Base-by-base conservation (phyloP, 495 filamentous ascomycete genomes). In the Trichoderma gamsii region DNA sequence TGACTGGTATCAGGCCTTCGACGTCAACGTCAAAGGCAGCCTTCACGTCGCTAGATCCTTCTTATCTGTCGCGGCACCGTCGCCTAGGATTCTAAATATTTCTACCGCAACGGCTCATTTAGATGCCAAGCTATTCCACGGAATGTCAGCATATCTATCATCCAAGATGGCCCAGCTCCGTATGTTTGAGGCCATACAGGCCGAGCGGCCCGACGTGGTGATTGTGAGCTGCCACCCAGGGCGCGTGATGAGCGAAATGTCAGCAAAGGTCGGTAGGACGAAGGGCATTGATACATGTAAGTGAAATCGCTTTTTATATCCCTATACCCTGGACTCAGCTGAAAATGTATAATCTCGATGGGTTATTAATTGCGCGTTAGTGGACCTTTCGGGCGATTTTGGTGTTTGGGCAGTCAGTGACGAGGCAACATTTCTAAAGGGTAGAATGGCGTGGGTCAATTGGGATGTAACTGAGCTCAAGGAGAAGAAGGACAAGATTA, bases 381-480 rank as follows among this genome's bases (percentile, higher is more conserved):
- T 70, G 29, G 66, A 72, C 4, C 75, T 83, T 13, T 71, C 79
- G 0, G 80, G 70, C 6, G 67, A 76, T 16, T 82, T 82, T 66
- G 18, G 70, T 23, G 68, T 83, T 12, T 84, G 82, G 82, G 61
- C 77, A 16, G 68, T 72, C 6, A 75, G 72, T 41, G 69, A 71
- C 2, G 78, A 83, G 66, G 78, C 79, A 4, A 68, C 66, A 7
- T 82, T 81, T 67, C 69, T 83, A 32, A 76, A 73, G 21, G 78
- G 79, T 5, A 77, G 73, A 64, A 73, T 76, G 16, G 72, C 80
- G 0, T 82, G 74, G 72, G 72, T 72, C 2, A 81, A 82, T 67
- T 84, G 81, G 81, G 82, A 84, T 71, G 78, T 83, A 6, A 76
- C 78, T 9, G 80, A 83, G 71, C 69, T 84, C 59, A 72, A 71